Percentiles rank a stretch among this genome's conserved stretches.
Evolutionary conservation across 1,284 basidiomycete genomes (phyloP).

Genomic region (Sporisorium reilianum): DNA sequence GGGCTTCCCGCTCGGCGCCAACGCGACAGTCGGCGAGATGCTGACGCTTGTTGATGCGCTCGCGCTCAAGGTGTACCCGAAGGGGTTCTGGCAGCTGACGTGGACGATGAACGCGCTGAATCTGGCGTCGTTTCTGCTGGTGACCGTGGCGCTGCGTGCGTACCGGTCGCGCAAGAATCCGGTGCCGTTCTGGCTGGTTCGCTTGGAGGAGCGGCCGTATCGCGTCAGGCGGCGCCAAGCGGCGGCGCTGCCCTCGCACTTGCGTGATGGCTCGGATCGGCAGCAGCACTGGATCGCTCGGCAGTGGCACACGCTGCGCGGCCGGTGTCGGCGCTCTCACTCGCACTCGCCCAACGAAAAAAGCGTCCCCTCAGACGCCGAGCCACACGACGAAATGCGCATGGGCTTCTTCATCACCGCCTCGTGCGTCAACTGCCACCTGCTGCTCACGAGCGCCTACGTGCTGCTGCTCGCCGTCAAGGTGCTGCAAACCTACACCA

Average conservation of each 20-base stretch:
- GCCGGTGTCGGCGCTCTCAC: neutral
- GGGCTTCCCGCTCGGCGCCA: slow-evolving; percentile 15
- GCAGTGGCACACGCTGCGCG: neutral
- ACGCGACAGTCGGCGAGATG: slow-evolving; percentile 20
- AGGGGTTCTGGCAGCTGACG: slow-evolving; percentile 23
- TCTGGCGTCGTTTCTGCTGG: slow-evolving; percentile 10
- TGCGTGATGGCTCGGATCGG: no score
- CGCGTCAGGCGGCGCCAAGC: slow-evolving; percentile 7
- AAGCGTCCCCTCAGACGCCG: neutral
- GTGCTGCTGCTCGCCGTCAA: slow-evolving; percentile 16
- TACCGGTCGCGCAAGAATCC: slow-evolving; percentile 21
- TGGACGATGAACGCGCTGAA: slow-evolving; percentile 25
- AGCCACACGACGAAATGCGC: slow-evolving; percentile 2
- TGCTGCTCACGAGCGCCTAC: slow-evolving; percentile 21
- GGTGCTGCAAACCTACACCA: slow-evolving; percentile 1
- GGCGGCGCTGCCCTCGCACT: no score
- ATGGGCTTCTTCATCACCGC: slow-evolving; percentile 33
- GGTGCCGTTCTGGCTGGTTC: slow-evolving; percentile 30
- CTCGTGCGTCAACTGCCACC: slow-evolving; percentile 39
- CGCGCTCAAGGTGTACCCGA: slow-evolving; percentile 22
- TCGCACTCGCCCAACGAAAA: no score
- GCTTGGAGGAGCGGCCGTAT: slow-evolving; percentile 18
- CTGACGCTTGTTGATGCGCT: slow-evolving; percentile 23
- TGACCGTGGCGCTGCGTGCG: slow-evolving; percentile 19
- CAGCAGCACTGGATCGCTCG: neutral